Evolutionary conservation across 2,329 filamentous ascomycete genomes (phyloP).

Genomic region (Sclerotinia subarctica): DNA sequence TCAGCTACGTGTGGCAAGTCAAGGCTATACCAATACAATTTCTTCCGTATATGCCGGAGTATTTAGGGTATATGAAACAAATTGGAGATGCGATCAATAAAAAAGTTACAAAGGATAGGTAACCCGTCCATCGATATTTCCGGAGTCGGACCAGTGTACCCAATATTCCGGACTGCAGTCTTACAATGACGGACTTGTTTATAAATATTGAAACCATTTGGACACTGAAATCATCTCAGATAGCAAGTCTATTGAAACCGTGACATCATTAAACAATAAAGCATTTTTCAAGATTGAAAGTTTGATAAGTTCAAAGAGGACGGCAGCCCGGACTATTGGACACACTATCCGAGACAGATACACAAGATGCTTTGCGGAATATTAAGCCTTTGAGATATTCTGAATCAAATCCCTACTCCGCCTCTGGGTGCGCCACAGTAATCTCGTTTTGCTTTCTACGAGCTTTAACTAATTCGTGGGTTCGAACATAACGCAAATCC

Average conservation of each 20-base stretch:
- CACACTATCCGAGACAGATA: background rate
- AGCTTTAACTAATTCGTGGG: slow-evolving; percentile 9
- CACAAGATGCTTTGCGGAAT: background rate
- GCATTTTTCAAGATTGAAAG: background rate
- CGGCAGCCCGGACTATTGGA: background rate
- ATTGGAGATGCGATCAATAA: background rate
- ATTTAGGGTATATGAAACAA: no score
- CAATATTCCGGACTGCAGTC: background rate
- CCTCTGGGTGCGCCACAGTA: background rate
- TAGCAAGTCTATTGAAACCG: background rate
- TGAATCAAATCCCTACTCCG: background rate
- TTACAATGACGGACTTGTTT: background rate
- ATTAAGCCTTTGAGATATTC: background rate
- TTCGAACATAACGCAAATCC: slow-evolving; percentile 12
- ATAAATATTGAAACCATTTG: background rate
- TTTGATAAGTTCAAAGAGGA: background rate
- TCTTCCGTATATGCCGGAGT: background rate
- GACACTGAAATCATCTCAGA: background rate
- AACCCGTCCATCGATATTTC: background rate
- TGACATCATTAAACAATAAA: background rate
- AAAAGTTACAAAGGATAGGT: background rate
- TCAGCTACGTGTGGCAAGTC: background rate
- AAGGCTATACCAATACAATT: background rate
- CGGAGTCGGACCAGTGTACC: background rate
- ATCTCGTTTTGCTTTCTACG: background rate